Percentiles rank a stretch among this genome's conserved stretches.
These are phyloP conservation scores for Erythrophleum fordii DNA, from an alignment of 306 rosid genomes.

Conservation along the genomic window DNA sequence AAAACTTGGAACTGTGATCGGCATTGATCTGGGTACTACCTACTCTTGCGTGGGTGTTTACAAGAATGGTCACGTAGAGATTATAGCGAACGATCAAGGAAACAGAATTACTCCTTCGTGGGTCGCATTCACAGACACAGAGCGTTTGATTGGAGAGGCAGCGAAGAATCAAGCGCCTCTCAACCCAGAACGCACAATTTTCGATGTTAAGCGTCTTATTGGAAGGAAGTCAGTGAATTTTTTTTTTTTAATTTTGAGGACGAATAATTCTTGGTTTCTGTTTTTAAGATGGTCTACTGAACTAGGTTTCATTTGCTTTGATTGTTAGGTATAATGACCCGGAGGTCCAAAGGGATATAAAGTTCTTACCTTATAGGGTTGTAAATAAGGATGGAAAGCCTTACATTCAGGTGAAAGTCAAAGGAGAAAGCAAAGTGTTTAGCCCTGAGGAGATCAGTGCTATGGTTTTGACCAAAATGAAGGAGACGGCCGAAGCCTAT, in stretches of 20 bases:
- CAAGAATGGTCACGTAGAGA: slow-evolving; percentile 56
- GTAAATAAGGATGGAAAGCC: slow-evolving; percentile 68
- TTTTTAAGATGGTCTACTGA: slow-evolving; percentile 4
- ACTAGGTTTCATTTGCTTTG: background rate
- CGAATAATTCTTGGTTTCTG: background rate
- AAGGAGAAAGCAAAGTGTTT: slow-evolving; percentile 60
- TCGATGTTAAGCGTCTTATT: slow-evolving; percentile 60
- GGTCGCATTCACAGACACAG: slow-evolving; percentile 61
- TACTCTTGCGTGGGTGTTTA: slow-evolving; percentile 64
- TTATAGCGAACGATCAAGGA: slow-evolving; percentile 69
- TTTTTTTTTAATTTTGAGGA: too few species aligned
- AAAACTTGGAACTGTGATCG: slow-evolving; percentile 50
- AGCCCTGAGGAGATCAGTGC: slow-evolving; percentile 72
- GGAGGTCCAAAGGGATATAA: slow-evolving; percentile 61
- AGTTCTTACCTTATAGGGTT: slow-evolving; percentile 56
- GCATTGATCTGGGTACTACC: slow-evolving; percentile 65
- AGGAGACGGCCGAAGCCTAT: slow-evolving; percentile 61
- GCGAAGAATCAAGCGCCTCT: slow-evolving; percentile 67
- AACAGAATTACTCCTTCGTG: slow-evolving; percentile 65
- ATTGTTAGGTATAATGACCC: slow-evolving; percentile 51
- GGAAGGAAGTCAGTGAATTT: slow-evolving; percentile 52
- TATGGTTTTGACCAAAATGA: slow-evolving; percentile 59
- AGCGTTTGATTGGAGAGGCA: slow-evolving; percentile 66
- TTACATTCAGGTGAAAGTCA: slow-evolving; percentile 53
- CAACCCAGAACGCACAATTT: slow-evolving; percentile 56